Percentiles rank a stretch among this genome's conserved stretches.
phyloP scores from a whole-genome alignment of 1,284 basidiomycete species.

The Neolentinus lepideus region DNA sequence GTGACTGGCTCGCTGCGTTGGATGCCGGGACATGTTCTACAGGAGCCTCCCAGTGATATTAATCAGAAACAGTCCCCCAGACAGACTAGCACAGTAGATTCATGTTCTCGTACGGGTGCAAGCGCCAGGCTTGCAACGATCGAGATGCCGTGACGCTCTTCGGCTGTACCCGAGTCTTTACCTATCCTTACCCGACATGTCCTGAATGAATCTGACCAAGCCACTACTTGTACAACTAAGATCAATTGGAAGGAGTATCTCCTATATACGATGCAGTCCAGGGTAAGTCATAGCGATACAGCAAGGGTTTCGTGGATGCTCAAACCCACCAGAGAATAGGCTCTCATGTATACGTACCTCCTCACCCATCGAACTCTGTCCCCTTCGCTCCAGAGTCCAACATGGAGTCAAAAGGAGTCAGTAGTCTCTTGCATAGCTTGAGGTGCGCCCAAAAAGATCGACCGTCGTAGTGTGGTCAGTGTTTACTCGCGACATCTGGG shows the following conservation, averaged over 20 bases:
- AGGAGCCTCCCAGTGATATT: too few relatives aligned
- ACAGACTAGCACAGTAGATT: not conserved
- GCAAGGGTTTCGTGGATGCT: too few relatives aligned
- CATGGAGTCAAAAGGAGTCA: not conserved
- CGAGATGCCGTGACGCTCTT: not conserved
- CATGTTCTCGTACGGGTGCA: not conserved
- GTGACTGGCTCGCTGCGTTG: not conserved
- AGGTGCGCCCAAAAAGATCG: not conserved
- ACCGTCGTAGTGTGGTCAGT: too few relatives aligned
- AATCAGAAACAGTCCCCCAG: too few relatives aligned
- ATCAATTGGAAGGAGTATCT: too few relatives aligned
- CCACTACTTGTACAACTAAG: too few relatives aligned
- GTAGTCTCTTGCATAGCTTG: not conserved
- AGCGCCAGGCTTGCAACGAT: not conserved
- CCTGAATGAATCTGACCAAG: not conserved
- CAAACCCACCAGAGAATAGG: not conserved
- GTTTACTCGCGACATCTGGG: too few relatives aligned
- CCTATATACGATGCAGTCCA: not conserved
- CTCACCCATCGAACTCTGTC: not conserved
- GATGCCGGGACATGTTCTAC: not conserved
- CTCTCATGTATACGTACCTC: not conserved
- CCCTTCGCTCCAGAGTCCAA: not conserved
- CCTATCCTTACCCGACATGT: not conserved
- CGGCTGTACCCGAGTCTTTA: not conserved
- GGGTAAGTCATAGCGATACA: not conserved